A percentile compares a stretch with the other conserved stretches of the same genome.
Conservation (phyloP, 2,329 filamentous ascomycete species). For the Talaromyces amestolkiae region DNA sequence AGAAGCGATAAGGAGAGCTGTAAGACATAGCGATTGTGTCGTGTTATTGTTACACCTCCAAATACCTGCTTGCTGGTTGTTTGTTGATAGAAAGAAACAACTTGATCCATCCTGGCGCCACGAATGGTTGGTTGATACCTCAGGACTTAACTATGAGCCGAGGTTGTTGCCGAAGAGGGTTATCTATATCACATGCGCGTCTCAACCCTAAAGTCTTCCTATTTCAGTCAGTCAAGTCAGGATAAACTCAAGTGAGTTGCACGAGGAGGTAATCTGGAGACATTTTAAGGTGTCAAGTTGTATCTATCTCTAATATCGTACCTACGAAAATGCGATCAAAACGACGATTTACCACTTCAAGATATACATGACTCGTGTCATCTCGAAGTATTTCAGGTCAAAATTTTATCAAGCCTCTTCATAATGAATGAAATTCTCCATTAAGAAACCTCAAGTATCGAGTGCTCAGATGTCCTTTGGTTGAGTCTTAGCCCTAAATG, state of each 20-base stretch:
- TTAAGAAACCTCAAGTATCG: not conserved
- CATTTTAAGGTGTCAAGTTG: not conserved
- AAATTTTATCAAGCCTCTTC: not conserved
- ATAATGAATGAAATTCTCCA: not conserved
- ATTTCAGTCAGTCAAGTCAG: not conserved
- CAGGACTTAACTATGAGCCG: not conserved
- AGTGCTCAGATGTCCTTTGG: not conserved
- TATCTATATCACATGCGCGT: slow-evolving; percentile 5
- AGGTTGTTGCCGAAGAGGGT: slow-evolving; percentile 3
- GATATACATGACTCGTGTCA: not conserved
- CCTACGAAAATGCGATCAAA: not conserved
- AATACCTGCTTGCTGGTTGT: not conserved
- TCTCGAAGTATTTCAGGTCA: not conserved
- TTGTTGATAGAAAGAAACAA: not conserved
- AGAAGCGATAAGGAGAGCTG: not conserved
- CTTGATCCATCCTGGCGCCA: not conserved
- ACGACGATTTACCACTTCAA: not conserved
- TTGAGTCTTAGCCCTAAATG: not conserved
- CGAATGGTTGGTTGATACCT: not conserved
- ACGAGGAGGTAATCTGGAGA: not conserved
- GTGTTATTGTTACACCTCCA: no score
- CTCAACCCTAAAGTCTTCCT: not conserved
- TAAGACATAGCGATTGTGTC: not conserved
- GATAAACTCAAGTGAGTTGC: not conserved
- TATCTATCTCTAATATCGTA: not conserved